These are phyloP conservation scores for Paracamarosporium sp. DNA, from an alignment of 2,329 filamentous ascomycete genomes.

Conservation along the genomic window DNA sequence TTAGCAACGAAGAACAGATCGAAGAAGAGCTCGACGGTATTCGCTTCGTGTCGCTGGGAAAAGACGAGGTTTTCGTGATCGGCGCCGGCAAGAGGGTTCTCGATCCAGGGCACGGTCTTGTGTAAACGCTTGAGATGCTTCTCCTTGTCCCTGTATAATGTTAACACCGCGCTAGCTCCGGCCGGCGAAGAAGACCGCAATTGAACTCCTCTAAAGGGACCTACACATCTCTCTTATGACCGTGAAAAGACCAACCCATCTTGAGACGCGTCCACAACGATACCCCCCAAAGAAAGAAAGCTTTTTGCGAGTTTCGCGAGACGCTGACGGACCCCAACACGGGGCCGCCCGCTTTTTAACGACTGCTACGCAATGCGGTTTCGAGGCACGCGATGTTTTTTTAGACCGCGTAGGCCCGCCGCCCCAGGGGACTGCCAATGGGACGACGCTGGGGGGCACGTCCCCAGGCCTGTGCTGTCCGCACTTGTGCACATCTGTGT, in stretches of 20 bases:
- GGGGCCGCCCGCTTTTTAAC: constrained; percentile 2
- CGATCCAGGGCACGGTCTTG: constrained; percentile 41
- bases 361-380: background rate
- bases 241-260: constrained; percentile 44
- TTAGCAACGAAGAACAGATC: constrained; percentile 45
- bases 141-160: constrained; percentile 35
- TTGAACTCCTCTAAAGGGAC: too few relatives aligned
- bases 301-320: background rate
- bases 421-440: constrained; percentile 3
- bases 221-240: constrained; percentile 36
- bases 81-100: constrained; percentile 44
- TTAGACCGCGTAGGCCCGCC: background rate
- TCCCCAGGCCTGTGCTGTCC: background rate
- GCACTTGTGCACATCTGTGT: background rate
- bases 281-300: background rate
- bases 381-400: constrained; percentile 3
- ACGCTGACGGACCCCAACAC: background rate
- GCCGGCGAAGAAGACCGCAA: too few relatives aligned
- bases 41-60: constrained; percentile 48
- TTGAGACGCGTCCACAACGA: constrained; percentile 1
- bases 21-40: constrained; percentile 47
- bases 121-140: constrained; percentile 44
- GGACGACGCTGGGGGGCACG: background rate
- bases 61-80: constrained; percentile 45
- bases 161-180: constrained; percentile 15